Base-by-base conservation (phyloP, 768 basidiomycete species). In the Pulveroboletus sp. region DNA sequence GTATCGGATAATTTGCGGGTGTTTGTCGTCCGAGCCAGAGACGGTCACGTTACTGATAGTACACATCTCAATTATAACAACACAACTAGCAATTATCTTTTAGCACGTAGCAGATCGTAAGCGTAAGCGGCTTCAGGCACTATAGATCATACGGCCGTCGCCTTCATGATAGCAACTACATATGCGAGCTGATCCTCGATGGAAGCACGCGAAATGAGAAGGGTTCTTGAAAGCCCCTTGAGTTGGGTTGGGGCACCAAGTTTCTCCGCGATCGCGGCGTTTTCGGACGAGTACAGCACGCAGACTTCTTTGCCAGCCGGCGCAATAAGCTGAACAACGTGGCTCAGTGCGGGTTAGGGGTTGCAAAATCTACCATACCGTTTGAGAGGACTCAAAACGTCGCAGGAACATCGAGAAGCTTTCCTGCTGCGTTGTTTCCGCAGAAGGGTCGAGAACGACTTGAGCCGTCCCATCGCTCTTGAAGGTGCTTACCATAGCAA, bases 161-260 rank as follows among this genome's bases (percentile, higher is more conserved):
- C 59, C 57, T 54, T 30, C 64, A 64, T 66, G n/a, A 76, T 71
- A 30, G 77, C 77, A 42, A 80, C 73, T 24, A 78, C 78, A 67
- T 85, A 87, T 1, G 71, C 79, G n/a, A 74, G 73, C 42, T 75
- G 72, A 54, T 86, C 75, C 55, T 79, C 79, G 40, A 87, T 78
- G n/a, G 67, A 66, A 5, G 85, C 78, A 49, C 76, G 74, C 14
- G 77, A 69, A 31, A 83, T 73, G n/a, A 86, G 60, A 17, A 83
- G 64, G 40, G 71, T 73, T 15, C 65, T 70, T 8, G 72, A 63
- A 15, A 72, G 65, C 21, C 74, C 75, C 36, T 75, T 65, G 6
- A 84, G 71, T 17, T 74, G 56, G 1, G 51, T 31, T 0, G 80
- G 76, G 1, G 82, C 65, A 47, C 77, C 79, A 26, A 86, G 68